Conservation (phyloP, 1,284 basidiomycete species). For the Fomes fomentarius region DNA sequence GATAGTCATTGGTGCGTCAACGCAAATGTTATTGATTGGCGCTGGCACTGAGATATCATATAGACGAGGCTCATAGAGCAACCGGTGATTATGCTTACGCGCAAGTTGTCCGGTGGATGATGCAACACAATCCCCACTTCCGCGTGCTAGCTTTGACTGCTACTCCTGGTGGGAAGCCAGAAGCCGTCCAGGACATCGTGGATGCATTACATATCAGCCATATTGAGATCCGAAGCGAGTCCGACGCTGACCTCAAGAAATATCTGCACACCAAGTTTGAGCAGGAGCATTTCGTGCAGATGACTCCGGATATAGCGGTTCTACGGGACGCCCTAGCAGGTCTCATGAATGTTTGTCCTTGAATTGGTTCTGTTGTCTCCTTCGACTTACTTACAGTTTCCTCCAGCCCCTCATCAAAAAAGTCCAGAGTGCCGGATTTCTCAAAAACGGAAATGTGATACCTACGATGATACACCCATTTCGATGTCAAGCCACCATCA, state of each 20-base stretch:
- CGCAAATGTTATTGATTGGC: background rate
- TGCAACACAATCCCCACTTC: constrained; percentile 93
- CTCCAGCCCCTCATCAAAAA: constrained; percentile 36
- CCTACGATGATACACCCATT: constrained; percentile 61
- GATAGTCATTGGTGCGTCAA: constrained; percentile 71
- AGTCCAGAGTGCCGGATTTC: constrained; percentile 29
- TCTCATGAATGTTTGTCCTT: constrained; percentile 71
- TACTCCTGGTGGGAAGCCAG: constrained; percentile 88
- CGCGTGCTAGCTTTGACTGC: constrained; percentile 94
- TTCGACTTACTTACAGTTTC: background rate
- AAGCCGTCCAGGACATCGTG: constrained; percentile 90
- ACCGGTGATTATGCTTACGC: constrained; percentile 95
- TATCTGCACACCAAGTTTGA: constrained; percentile 91
- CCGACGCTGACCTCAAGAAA: constrained; percentile 84
- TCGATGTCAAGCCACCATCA: constrained; percentile 45
- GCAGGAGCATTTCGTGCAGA: constrained; percentile 71
- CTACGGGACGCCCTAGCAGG: constrained; percentile 62
- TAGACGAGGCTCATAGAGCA: constrained; percentile 96
- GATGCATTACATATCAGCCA: constrained; percentile 95
- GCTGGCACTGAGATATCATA: background rate
- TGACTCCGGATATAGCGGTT: constrained; percentile 61
- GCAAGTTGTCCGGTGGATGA: constrained; percentile 87
- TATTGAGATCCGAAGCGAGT: constrained; percentile 94
- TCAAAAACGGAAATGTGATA: constrained; percentile 35
- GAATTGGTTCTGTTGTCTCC: background rate